Evolutionary conservation across 1,284 basidiomycete genomes (phyloP).

Genomic region (Tilletiaria anomala): DNA sequence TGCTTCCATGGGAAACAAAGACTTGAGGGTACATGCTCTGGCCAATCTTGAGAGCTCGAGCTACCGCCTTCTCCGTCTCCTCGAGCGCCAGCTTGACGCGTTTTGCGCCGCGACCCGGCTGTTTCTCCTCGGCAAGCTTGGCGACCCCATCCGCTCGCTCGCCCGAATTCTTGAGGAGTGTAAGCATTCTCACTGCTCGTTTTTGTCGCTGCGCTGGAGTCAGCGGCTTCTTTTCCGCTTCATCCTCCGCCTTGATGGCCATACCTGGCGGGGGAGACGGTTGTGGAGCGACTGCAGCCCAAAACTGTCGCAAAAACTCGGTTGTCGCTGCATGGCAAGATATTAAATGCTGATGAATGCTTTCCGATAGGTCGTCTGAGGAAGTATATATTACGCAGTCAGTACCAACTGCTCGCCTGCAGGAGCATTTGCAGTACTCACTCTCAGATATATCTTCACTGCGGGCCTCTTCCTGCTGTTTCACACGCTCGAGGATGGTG

Average conservation of each 20-base stretch:
- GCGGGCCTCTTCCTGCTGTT: background rate
- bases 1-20: too few relatives aligned
- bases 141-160: background rate
- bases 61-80: background rate
- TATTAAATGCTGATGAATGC: slow-evolving; percentile 62
- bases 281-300: slow-evolving; percentile 72
- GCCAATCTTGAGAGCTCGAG: background rate
- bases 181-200: slow-evolving; percentile 1
- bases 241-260: background rate
- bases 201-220: background rate
- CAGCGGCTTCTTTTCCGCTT: background rate
- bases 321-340: slow-evolving; percentile 82
- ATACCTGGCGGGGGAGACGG: slow-evolving; percentile 5
- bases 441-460: slow-evolving; percentile 2
- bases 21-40: too few relatives aligned
- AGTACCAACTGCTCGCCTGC: background rate
- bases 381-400: background rate
- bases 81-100: background rate
- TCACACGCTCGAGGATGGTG: too few relatives aligned
- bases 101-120: background rate
- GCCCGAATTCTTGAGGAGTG: background rate
- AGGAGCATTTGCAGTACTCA: slow-evolving; percentile 21
- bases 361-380: slow-evolving; percentile 62
- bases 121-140: background rate
- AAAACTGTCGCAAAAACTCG: slow-evolving; percentile 91